Conservation (phyloP, 495 filamentous ascomycete genomes). For the Umbilicaria muhlenbergii region DNA sequence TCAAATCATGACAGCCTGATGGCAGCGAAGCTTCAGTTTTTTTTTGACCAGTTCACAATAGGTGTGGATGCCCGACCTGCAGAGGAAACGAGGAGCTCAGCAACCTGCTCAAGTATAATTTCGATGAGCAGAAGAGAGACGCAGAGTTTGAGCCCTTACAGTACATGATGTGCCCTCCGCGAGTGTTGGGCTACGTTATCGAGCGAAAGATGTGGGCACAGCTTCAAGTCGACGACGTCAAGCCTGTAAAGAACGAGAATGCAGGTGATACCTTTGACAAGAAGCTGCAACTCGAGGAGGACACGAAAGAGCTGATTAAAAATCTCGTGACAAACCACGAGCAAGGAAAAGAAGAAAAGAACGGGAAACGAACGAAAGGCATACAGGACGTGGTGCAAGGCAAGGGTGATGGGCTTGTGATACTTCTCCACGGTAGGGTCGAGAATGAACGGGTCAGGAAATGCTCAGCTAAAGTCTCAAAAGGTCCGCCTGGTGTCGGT, state of each 20-base stretch:
- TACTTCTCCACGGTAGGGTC: slow-evolving; percentile 13
- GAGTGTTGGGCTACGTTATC: slow-evolving; percentile 16
- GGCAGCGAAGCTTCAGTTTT: not conserved
- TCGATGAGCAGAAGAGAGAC: not conserved
- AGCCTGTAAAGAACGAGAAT: slow-evolving; percentile 1
- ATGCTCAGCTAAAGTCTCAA: not conserved
- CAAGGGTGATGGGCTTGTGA: slow-evolving; percentile 16
- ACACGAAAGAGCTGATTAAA: slow-evolving; percentile 8
- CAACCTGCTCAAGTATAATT: not conserved
- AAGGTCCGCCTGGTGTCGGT: slow-evolving; percentile 17
- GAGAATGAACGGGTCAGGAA: not conserved
- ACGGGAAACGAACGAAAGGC: not conserved
- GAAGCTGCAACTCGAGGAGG: slow-evolving; percentile 2
- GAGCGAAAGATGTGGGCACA: slow-evolving; percentile 17
- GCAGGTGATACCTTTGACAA: slow-evolving; percentile 1
- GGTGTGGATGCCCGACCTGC: slow-evolving; percentile 5
- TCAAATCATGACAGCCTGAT: not conserved
- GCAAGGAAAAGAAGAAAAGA: not conserved
- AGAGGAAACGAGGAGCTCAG: slow-evolving; percentile 1
- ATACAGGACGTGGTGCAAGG: slow-evolving; percentile 10
- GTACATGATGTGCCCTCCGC: slow-evolving; percentile 16
- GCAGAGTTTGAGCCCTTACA: slow-evolving; percentile 7
- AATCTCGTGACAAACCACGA: slow-evolving; percentile 8
- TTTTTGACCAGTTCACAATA: not conserved
- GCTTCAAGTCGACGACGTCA: slow-evolving; percentile 6